Conservation (phyloP, 345 rosid species). For the Salix purpurea region DNA sequence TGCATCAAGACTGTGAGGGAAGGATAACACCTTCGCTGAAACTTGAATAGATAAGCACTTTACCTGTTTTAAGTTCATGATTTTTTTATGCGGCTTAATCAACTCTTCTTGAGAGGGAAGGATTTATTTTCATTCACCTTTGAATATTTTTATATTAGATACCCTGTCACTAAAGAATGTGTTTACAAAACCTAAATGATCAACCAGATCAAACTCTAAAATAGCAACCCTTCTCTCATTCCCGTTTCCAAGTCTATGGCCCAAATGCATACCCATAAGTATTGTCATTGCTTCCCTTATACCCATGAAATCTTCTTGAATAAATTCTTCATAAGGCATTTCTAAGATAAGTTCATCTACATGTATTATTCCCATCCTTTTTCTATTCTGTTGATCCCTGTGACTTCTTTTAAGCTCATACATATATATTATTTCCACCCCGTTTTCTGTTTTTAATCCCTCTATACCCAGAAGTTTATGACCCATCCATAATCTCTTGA, state of each 20-base stretch:
- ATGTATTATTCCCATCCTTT: no score
- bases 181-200: background rate
- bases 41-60: background rate
- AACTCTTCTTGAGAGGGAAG: background rate
- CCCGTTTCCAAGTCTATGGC: background rate
- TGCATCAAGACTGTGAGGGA: no score
- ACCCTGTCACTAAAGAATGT: background rate
- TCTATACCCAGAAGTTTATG: no score
- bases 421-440: no score
- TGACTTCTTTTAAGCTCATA: no score
- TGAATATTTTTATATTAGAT: background rate
- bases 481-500: no score
- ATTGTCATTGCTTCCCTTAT: no score
- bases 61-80: background rate
- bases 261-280: background rate
- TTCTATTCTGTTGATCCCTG: no score
- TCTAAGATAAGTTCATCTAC: background rate
- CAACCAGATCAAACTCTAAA: background rate
- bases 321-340: background rate
- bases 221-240: background rate
- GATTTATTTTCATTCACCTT: background rate
- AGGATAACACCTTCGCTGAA: background rate
- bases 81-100: background rate
- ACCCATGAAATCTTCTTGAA: background rate
- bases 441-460: no score